phyloP scores from a whole-genome alignment of 2,329 filamentous ascomycete species.

The Apiospora arundinis region DNA sequence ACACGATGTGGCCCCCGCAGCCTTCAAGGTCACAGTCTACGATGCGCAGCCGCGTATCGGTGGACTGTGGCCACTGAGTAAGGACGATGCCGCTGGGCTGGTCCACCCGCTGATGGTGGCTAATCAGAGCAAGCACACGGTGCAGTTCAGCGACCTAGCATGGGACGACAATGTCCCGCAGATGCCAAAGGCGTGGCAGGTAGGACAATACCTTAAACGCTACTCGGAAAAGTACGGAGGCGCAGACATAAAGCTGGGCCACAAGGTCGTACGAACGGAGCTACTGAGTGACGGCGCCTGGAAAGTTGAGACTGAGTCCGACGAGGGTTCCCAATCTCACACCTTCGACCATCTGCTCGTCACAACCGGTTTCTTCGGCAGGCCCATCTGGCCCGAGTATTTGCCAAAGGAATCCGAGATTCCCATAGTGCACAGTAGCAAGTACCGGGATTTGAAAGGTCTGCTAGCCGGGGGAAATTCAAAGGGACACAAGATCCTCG shows the following conservation, averaged over 20 bases:
- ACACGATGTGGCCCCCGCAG: conserved; percentile 57
- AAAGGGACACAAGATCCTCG: conserved; percentile 66
- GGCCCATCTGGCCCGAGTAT: conserved; percentile 58
- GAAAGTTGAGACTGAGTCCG: conserved; percentile 47
- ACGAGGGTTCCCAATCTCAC: conserved; percentile 46
- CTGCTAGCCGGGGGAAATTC: conserved; percentile 49
- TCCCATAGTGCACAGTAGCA: conserved; percentile 71
- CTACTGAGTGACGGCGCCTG: conserved; percentile 44
- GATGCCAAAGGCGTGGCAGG: conserved; percentile 79
- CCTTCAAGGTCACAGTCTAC: conserved; percentile 73
- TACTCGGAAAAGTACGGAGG: conserved; percentile 65
- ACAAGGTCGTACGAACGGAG: conserved; percentile 50
- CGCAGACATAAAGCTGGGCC: conserved; percentile 56
- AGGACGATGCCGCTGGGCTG: conserved; percentile 54
- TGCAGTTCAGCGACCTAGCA: conserved; percentile 74
- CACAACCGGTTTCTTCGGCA: conserved; percentile 78
- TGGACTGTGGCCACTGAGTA: conserved; percentile 75
- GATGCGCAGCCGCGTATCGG: conserved; percentile 71
- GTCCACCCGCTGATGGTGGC: conserved; percentile 72
- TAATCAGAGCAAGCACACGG: conserved; percentile 80
- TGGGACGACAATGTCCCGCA: conserved; percentile 68
- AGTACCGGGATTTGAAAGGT: conserved; percentile 61
- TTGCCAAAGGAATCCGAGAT: conserved; percentile 45
- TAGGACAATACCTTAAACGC: conserved; percentile 72
- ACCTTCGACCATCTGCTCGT: conserved; percentile 76